Evolutionary conservation across 78 protist genomes (phyloP).

Genomic region (Speleostelium caveatum): DNA sequence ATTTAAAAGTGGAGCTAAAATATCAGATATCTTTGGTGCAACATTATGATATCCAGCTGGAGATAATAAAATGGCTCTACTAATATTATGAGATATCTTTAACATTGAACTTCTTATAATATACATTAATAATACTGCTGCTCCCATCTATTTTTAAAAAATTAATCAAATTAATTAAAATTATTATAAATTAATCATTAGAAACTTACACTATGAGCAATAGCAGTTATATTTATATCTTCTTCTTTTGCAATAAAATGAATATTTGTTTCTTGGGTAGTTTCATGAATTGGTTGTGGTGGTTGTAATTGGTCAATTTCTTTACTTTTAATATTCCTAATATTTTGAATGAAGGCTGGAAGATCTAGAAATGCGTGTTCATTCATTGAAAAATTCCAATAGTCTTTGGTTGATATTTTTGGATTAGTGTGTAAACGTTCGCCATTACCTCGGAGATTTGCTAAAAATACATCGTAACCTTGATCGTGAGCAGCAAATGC

Average conservation of each 20-base stretch:
- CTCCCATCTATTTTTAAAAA: constrained; percentile 82
- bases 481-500: constrained; percentile 77
- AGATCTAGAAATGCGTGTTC: constrained; percentile 69
- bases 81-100: constrained; percentile 45
- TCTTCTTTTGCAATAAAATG: not conserved
- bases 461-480: constrained; percentile 77
- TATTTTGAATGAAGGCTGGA: constrained; percentile 66
- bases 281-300: not conserved
- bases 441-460: constrained; percentile 66
- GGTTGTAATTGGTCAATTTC: constrained; percentile 11
- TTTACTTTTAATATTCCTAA: constrained; percentile 40
- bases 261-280: no score
- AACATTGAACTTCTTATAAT: constrained; percentile 44
- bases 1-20: constrained; percentile 58
- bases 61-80: constrained; percentile 42
- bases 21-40: constrained; percentile 62
- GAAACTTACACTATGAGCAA: constrained; percentile 54
- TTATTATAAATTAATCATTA: no score
- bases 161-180: not conserved
- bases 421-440: constrained; percentile 45
- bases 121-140: constrained; percentile 63
- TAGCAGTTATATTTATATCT: constrained; percentile 30
- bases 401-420: constrained; percentile 53
- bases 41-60: constrained; percentile 72
- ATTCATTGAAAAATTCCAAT: constrained; percentile 74